Evolutionary conservation across 768 basidiomycete species (phyloP).

Genomic region (Russula brevipes): DNA sequence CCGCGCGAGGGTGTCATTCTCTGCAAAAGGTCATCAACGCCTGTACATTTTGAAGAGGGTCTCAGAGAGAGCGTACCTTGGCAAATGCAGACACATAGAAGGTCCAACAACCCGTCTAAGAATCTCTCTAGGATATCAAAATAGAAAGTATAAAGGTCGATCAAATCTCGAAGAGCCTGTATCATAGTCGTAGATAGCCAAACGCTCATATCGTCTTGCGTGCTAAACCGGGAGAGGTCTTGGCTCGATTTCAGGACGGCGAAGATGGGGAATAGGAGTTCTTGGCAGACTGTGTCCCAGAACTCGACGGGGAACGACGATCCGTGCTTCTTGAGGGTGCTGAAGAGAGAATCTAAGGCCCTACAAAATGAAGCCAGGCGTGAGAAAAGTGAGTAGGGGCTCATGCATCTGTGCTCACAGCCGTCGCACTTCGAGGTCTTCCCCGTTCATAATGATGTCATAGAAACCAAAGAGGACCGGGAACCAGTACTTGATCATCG

Average conservation of each 20-base stretch:
- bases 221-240: slow-evolving; percentile 88
- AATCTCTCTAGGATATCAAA: slow-evolving; percentile 87
- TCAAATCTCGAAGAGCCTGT: slow-evolving; percentile 89
- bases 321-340: slow-evolving; percentile 88
- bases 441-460: slow-evolving; percentile 99
- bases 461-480: slow-evolving; percentile 97
- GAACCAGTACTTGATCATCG: slow-evolving; percentile 96
- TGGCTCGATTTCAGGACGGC: slow-evolving; percentile 90
- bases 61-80: slow-evolving; percentile 63
- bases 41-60: not conserved
- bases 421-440: slow-evolving; percentile 94
- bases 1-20: slow-evolving; percentile 95
- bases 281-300: slow-evolving; percentile 97
- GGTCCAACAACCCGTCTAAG: slow-evolving; percentile 88
- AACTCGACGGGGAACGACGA: slow-evolving; percentile 81
- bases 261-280: slow-evolving; percentile 97
- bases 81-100: slow-evolving; percentile 94
- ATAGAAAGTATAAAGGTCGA: slow-evolving; percentile 93
- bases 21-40: slow-evolving; percentile 39
- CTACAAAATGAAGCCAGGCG: slow-evolving; percentile 40
- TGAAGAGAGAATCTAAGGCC: slow-evolving; percentile 94
- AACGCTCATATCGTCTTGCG: slow-evolving; percentile 98
- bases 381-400: not conserved
- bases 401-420: slow-evolving; percentile 54
- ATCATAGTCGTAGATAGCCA: slow-evolving; percentile 99